Evolutionary conservation across 345 rosid genomes (phyloP).

Genomic region (Eutrema japonicum): DNA sequence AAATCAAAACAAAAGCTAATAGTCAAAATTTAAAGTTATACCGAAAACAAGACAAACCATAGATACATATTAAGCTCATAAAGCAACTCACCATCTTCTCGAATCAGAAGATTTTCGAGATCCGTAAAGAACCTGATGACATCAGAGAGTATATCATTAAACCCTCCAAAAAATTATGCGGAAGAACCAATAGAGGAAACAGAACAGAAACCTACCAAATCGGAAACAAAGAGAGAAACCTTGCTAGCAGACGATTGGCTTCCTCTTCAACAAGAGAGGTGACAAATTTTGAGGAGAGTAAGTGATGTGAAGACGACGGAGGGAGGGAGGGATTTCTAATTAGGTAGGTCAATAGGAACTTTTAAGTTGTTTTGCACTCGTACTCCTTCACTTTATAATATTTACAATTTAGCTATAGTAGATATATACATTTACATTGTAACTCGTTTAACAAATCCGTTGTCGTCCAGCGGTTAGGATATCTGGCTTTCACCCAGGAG

Average conservation of each 20-base stretch:
- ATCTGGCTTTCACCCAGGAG: conserved; percentile 98
- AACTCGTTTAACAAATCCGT: conserved; percentile 35
- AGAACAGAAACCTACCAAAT: conserved; percentile 30
- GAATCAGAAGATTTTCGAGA: conserved; percentile 7
- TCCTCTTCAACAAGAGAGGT: neutral
- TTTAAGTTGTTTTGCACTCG: neutral
- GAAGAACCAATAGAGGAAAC: neutral
- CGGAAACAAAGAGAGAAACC: conserved; percentile 16
- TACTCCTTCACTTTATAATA: neutral
- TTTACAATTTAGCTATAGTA: no score
- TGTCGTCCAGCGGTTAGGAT: conserved; percentile 99
- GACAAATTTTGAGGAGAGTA: neutral
- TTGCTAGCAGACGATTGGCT: neutral
- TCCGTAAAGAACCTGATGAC: conserved; percentile 26
- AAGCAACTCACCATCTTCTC: conserved; percentile 41
- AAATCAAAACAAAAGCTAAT: neutral
- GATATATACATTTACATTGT: neutral
- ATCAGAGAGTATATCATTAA: neutral
- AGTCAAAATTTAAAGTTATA: neutral
- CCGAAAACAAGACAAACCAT: neutral
- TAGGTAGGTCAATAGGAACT: conserved; percentile 28
- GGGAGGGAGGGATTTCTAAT: neutral
- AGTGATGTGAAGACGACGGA: neutral
- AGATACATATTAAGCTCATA: neutral
- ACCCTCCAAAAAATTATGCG: neutral